Conservation (phyloP, 208 protist species). For the Kentomonas sorsogonicus region DNA sequence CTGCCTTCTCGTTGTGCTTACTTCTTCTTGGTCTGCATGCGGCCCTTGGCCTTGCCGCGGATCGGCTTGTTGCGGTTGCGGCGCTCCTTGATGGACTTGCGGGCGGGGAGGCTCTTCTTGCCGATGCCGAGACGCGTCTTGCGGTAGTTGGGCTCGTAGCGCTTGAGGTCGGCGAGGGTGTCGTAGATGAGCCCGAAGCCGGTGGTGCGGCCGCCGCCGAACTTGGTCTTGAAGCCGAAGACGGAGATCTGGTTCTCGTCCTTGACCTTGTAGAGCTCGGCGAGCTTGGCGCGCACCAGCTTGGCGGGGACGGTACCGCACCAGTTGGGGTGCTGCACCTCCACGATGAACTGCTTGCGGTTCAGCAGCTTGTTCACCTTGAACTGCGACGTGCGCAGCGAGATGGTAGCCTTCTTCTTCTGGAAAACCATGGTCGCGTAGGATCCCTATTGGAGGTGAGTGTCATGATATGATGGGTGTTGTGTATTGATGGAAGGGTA, state of each 20-base stretch:
- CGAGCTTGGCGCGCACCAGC: constrained; percentile 93
- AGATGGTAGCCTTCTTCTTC: constrained; percentile 91
- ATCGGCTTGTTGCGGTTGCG: constrained; percentile 99
- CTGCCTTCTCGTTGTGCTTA: no score
- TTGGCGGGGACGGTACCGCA: constrained; percentile 92
- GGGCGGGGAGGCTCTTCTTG: constrained; percentile 81
- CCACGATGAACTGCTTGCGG: constrained; percentile 99
- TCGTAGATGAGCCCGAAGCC: constrained; percentile 99
- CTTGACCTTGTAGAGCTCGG: constrained; percentile 96
- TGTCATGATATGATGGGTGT: constrained; percentile 1
- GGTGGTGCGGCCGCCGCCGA: constrained; percentile 98
- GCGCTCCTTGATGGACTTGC: constrained; percentile 98
- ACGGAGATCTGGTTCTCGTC: constrained; percentile 94
- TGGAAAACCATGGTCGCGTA: constrained; percentile 59
- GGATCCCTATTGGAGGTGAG: neutral
- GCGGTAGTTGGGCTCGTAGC: constrained; percentile 98
- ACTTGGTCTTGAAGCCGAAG: constrained; percentile 98
- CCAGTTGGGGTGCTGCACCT: constrained; percentile 85
- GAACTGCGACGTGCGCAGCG: constrained; percentile 96
- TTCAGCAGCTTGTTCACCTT: constrained; percentile 99
- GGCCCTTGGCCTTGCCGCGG: constrained; percentile 95
- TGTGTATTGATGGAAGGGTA: neutral
- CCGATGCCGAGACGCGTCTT: constrained; percentile 93
- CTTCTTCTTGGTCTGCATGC: constrained; percentile 90
- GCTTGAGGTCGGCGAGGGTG: constrained; percentile 90